Percentiles rank a stretch among this genome's conserved stretches.
Conservation (phyloP, 2,329 filamentous ascomycete species). For the Neopestalotiopsis sp. region DNA sequence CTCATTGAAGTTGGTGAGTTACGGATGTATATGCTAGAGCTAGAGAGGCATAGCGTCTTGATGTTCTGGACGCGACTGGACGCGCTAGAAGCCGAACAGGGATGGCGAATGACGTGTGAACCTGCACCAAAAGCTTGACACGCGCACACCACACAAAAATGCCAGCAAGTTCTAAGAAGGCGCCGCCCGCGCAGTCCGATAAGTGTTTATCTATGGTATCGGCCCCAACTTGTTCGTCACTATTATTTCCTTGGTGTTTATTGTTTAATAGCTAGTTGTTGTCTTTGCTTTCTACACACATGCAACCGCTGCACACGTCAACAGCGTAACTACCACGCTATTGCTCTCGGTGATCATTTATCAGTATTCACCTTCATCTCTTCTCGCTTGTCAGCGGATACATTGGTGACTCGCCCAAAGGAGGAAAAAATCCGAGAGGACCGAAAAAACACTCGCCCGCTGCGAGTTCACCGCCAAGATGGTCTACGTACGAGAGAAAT, state of each 20-base stretch:
- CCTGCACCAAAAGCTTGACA: constrained; percentile 8
- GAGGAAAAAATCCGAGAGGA: neutral
- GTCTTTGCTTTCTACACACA: neutral
- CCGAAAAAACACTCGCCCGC: neutral
- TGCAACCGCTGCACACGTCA: neutral
- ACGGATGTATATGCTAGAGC: neutral
- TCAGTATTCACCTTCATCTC: neutral
- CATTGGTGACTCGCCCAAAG: neutral
- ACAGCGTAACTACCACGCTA: neutral
- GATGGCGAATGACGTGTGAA: constrained; percentile 15
- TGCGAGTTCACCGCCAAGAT: constrained; percentile 51
- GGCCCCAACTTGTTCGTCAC: neutral
- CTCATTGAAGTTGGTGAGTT: neutral
- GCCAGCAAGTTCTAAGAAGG: neutral
- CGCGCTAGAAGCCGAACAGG: constrained; percentile 8
- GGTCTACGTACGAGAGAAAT: constrained; percentile 94
- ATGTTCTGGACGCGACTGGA: neutral
- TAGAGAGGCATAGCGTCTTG: neutral
- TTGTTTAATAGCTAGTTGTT: neutral
- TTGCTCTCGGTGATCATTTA: neutral
- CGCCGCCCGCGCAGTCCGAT: constrained; percentile 4
- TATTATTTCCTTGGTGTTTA: neutral
- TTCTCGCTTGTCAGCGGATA: neutral
- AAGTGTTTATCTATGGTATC: constrained; percentile 5
- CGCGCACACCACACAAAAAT: constrained; percentile 8